Conservation (phyloP, 331 rosid species). For the Quercus phellos region DNA sequence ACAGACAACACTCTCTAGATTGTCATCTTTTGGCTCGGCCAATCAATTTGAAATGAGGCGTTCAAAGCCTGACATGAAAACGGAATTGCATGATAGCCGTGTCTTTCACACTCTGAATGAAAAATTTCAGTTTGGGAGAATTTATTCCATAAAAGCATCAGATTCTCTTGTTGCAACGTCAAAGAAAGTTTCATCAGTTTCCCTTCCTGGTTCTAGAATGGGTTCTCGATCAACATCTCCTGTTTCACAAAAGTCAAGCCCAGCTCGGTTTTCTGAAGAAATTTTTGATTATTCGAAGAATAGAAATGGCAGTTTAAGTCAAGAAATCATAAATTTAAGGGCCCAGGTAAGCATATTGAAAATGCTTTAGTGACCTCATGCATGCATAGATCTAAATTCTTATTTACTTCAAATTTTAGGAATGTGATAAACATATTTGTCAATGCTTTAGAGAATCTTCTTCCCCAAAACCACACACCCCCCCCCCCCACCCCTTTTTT, state of each 20-base stretch:
- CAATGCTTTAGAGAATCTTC: not conserved
- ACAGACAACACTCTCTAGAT: slow-evolving; percentile 56
- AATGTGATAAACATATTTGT: not conserved
- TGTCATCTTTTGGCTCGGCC: slow-evolving; percentile 70
- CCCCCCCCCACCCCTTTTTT: not conserved
- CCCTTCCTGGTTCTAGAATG: slow-evolving; percentile 47
- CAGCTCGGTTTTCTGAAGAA: slow-evolving; percentile 52
- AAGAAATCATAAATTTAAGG: slow-evolving; percentile 63
- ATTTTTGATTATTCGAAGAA: slow-evolving; percentile 43
- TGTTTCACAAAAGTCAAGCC: slow-evolving; percentile 59
- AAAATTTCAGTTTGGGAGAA: slow-evolving; percentile 36
- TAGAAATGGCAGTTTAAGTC: slow-evolving; percentile 63
- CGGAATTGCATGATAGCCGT: slow-evolving; percentile 39
- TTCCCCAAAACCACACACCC: too few species aligned
- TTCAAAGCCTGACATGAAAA: slow-evolving; percentile 36
- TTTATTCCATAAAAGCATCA: slow-evolving; percentile 39
- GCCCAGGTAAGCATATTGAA: slow-evolving; percentile 56
- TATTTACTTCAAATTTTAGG: not conserved
- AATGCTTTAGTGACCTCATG: not conserved
- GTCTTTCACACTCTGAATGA: slow-evolving; percentile 52
- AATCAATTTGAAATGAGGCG: slow-evolving; percentile 43
- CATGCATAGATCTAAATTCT: not conserved
- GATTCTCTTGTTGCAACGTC: slow-evolving; percentile 33
- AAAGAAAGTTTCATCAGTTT: slow-evolving; percentile 39
- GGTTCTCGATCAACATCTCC: slow-evolving; percentile 68